These are phyloP conservation scores for Luffa aegyptiaca DNA, from an alignment of 306 rosid species.

Conservation along the genomic window DNA sequence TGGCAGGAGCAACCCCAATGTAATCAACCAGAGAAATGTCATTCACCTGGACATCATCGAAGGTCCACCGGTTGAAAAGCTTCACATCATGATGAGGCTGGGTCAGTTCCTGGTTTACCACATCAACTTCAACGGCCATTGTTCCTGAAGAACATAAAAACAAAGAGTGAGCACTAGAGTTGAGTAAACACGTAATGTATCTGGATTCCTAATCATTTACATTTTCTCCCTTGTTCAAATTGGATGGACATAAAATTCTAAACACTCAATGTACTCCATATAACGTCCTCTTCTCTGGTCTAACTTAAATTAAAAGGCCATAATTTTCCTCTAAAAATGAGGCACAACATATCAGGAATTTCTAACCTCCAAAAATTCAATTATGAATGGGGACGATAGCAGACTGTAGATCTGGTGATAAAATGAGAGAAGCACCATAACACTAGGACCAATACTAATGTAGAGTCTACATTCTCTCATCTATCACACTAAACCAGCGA, in stretches of 20 bases:
- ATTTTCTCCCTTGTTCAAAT: not conserved
- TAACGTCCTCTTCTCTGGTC: not conserved
- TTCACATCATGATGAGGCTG: slow-evolving; percentile 1
- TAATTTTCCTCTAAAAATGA: not conserved
- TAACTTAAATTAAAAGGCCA: not conserved
- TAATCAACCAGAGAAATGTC: slow-evolving; percentile 4
- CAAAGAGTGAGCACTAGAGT: not conserved
- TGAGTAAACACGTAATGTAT: not conserved
- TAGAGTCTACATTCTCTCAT: not conserved
- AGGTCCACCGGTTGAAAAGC: slow-evolving; percentile 8
- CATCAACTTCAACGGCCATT: slow-evolving; percentile 2
- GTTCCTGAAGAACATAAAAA: not conserved
- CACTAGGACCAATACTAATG: not conserved
- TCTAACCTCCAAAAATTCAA: not conserved
- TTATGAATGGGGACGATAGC: not conserved
- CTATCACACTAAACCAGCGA: not conserved
- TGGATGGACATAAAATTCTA: not conserved
- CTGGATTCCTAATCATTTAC: not conserved
- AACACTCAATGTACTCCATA: not conserved
- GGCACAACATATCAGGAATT: not conserved
- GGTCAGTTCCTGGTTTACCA: not conserved
- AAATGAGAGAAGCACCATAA: not conserved
- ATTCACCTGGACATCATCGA: not conserved
- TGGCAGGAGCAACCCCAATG: slow-evolving; percentile 3
- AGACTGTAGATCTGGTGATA: not conserved